Conservation (phyloP, 1,284 basidiomycete species). For the Tilletia caries region DNA sequence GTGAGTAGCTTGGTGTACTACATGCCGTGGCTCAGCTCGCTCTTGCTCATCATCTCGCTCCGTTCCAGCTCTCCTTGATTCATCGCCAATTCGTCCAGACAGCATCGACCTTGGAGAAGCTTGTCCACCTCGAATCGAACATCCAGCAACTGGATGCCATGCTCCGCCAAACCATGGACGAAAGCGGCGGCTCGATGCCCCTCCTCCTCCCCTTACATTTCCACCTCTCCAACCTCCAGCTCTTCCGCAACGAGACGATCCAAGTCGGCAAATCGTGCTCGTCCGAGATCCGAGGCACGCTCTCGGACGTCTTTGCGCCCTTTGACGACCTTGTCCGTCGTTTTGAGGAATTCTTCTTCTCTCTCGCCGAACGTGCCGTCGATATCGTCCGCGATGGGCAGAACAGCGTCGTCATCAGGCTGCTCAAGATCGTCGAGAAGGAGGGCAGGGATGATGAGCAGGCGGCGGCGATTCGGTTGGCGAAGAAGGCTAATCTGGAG, state of each 20-base stretch:
- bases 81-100: conserved; percentile 93
- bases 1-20: neutral
- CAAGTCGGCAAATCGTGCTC: conserved; percentile 61
- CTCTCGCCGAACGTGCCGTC: conserved; percentile 72
- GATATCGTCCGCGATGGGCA: conserved; percentile 72
- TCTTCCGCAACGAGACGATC: conserved; percentile 70
- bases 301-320: conserved; percentile 80
- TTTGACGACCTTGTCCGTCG: conserved; percentile 73
- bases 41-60: neutral
- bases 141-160: conserved; percentile 75
- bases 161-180: conserved; percentile 69
- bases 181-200: conserved; percentile 73
- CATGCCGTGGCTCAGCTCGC: neutral
- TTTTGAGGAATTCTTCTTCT: conserved; percentile 83
- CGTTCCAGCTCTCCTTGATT: conserved; percentile 73
- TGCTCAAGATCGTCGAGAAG: conserved; percentile 89
- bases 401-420: conserved; percentile 77
- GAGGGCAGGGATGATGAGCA: conserved; percentile 93
- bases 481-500: conserved; percentile 78
- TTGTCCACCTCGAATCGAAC: conserved; percentile 81
- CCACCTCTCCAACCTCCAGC: conserved; percentile 81
- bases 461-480: conserved; percentile 87
- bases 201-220: conserved; percentile 88
- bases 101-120: conserved; percentile 88
- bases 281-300: conserved; percentile 65